Conservation (phyloP, 768 basidiomycete genomes). For the Xerocomellus intermedius region DNA sequence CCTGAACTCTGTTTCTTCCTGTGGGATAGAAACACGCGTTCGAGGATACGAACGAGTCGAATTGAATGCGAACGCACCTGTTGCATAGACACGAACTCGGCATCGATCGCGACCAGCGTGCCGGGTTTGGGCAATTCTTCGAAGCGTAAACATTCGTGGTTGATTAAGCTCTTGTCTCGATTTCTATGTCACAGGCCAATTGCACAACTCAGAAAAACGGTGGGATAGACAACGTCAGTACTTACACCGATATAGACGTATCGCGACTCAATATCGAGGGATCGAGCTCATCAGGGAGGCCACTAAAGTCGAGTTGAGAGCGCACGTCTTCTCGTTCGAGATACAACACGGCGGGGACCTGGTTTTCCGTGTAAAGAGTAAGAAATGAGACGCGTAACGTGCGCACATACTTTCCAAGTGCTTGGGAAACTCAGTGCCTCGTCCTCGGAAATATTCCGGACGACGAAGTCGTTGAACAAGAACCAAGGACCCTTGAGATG, state of each 20-base stretch:
- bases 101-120: constrained; percentile 91
- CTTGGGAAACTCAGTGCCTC: constrained; percentile 87
- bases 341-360: constrained; percentile 91
- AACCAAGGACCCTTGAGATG: constrained; percentile 69
- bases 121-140: constrained; percentile 85
- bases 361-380: constrained; percentile 16
- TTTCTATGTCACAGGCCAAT: constrained; percentile 47
- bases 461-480: constrained; percentile 96
- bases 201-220: not conserved
- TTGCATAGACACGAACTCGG: constrained; percentile 97
- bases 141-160: constrained; percentile 68
- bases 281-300: constrained; percentile 67
- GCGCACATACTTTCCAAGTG: constrained; percentile 82
- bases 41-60: not conserved
- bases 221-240: not conserved
- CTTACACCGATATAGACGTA: constrained; percentile 84
- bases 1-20: constrained; percentile 95
- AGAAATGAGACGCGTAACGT: not conserved
- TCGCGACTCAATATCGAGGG: constrained; percentile 77
- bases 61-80: constrained; percentile 48
- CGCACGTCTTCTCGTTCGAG: constrained; percentile 71
- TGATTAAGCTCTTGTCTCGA: constrained; percentile 68
- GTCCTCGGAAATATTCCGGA: constrained; percentile 77
- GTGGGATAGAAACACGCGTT: constrained; percentile 2
- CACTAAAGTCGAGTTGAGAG: constrained; percentile 57